Evolutionary conservation across 1,139 yeast species (phyloP).

Genomic region (Sugiyamaella neomexicana): DNA sequence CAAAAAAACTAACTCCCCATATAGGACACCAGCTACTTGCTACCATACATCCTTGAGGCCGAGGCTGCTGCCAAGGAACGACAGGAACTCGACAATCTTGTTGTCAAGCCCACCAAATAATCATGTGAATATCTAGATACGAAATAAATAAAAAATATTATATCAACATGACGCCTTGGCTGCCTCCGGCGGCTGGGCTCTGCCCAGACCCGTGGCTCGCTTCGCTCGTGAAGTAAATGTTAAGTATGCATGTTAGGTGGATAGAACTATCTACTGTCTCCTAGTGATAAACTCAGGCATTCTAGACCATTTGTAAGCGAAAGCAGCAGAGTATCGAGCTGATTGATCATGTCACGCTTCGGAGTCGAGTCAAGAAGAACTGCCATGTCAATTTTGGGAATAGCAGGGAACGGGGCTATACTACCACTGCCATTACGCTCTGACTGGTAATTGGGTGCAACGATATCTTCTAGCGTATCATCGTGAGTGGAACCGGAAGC

Average conservation of each 20-base stretch:
- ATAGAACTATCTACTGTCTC: too few relatives aligned
- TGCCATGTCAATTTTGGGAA: slow-evolving; percentile 33
- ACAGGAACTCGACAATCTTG: slow-evolving; percentile 80
- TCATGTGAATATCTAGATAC: too few relatives aligned
- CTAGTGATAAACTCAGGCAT: slow-evolving; percentile 17
- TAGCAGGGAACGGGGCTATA: slow-evolving; percentile 24
- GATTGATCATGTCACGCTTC: slow-evolving; percentile 32
- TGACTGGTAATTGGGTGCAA: background rate
- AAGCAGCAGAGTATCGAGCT: slow-evolving; percentile 34
- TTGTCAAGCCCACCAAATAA: slow-evolving; percentile 31
- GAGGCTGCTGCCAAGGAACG: slow-evolving; percentile 91
- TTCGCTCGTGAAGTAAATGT: too few relatives aligned
- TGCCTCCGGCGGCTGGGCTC: too few relatives aligned
- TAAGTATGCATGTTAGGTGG: too few relatives aligned
- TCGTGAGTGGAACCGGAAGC: slow-evolving; percentile 8
- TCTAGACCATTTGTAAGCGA: slow-evolving; percentile 35
- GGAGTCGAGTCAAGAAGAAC: slow-evolving; percentile 39
- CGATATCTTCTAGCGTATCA: slow-evolving; percentile 22
- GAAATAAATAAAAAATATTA: too few relatives aligned
- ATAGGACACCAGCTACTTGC: slow-evolving; percentile 72
- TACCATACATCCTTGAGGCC: slow-evolving; percentile 89
- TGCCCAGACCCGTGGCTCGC: too few relatives aligned
- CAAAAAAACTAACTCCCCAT: slow-evolving; percentile 13
- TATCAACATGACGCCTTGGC: too few relatives aligned
- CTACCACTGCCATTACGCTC: background rate